A percentile compares a stretch with the other conserved stretches of the same genome.
These are phyloP conservation scores for Cicer cuneatum DNA, from an alignment of 306 rosid species.

Conservation along the genomic window DNA sequence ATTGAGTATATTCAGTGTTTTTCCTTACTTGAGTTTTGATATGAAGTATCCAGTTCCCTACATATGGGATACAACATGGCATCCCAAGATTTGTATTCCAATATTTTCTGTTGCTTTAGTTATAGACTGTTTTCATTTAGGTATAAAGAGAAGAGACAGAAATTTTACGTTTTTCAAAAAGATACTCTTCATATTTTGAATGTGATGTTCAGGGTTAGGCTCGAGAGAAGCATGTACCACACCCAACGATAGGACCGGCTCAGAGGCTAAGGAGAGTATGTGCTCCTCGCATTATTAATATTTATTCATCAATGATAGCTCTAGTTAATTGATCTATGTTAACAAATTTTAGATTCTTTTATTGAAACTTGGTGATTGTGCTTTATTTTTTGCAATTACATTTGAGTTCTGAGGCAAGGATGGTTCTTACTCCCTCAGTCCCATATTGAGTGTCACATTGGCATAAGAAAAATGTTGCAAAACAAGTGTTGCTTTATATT, in stretches of 20 bases:
- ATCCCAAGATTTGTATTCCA: not conserved
- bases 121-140: not conserved
- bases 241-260: slow-evolving; percentile 45
- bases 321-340: slow-evolving; percentile 19
- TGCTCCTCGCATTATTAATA: slow-evolving; percentile 28
- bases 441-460: not conserved
- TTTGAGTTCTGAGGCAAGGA: not conserved
- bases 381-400: slow-evolving; percentile 10
- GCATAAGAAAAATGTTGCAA: not conserved
- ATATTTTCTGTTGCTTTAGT: slow-evolving; percentile 1
- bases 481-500: not conserved
- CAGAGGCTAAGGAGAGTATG: slow-evolving; percentile 60
- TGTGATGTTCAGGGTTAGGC: slow-evolving; percentile 46
- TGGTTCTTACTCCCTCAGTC: not conserved
- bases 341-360: slow-evolving; percentile 15
- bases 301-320: slow-evolving; percentile 20
- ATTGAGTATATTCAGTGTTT: slow-evolving; percentile 36
- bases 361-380: not conserved
- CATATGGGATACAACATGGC: not conserved
- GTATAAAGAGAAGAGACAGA: not conserved
- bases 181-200: slow-evolving; percentile 20
- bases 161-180: not conserved
- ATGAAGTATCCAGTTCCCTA: not conserved
- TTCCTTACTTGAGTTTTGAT: slow-evolving; percentile 16
- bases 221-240: slow-evolving; percentile 44